Evolutionary conservation across 169 alveolate genomes (phyloP).

Genomic region (Babesia sp.): DNA sequence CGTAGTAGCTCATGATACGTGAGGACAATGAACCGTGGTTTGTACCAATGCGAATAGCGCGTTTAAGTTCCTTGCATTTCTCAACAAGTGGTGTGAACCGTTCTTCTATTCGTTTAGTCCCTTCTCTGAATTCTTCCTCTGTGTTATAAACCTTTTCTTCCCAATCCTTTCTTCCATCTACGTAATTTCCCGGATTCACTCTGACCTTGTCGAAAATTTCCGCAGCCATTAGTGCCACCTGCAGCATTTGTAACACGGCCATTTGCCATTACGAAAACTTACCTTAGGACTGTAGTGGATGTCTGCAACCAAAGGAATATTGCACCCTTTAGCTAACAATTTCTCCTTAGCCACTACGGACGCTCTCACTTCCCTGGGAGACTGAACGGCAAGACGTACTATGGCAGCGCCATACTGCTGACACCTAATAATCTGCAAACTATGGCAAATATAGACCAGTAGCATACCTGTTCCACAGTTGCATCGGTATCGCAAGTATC

Average conservation of each 20-base stretch:
- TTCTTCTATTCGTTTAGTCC: slow-evolving; percentile 65
- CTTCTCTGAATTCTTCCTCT: slow-evolving; percentile 72
- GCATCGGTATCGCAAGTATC: slow-evolving; percentile 79
- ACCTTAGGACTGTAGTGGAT: slow-evolving; percentile 81
- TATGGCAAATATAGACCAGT: background rate
- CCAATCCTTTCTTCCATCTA: slow-evolving; percentile 82
- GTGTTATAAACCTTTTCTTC: slow-evolving; percentile 70
- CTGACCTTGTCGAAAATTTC: slow-evolving; percentile 83
- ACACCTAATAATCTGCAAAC: slow-evolving; percentile 62
- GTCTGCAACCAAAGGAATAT: slow-evolving; percentile 82
- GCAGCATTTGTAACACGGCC: background rate
- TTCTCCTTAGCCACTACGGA: slow-evolving; percentile 69
- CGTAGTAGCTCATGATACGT: slow-evolving; percentile 78
- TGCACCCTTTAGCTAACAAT: slow-evolving; percentile 65
- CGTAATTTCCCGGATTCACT: slow-evolving; percentile 84
- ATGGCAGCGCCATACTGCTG: slow-evolving; percentile 79
- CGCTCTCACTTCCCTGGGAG: slow-evolving; percentile 79
- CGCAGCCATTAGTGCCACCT: slow-evolving; percentile 81
- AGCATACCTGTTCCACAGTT: slow-evolving; percentile 75
- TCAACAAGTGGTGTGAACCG: slow-evolving; percentile 76
- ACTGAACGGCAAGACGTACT: slow-evolving; percentile 81
- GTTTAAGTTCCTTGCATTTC: slow-evolving; percentile 70
- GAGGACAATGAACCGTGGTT: slow-evolving; percentile 83
- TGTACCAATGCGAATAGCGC: slow-evolving; percentile 82
- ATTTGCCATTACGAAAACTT: background rate